Evolutionary conservation across 2,329 filamentous ascomycete genomes (phyloP).

Genomic region (Ophiocordyceps camponoti-saundersi): DNA sequence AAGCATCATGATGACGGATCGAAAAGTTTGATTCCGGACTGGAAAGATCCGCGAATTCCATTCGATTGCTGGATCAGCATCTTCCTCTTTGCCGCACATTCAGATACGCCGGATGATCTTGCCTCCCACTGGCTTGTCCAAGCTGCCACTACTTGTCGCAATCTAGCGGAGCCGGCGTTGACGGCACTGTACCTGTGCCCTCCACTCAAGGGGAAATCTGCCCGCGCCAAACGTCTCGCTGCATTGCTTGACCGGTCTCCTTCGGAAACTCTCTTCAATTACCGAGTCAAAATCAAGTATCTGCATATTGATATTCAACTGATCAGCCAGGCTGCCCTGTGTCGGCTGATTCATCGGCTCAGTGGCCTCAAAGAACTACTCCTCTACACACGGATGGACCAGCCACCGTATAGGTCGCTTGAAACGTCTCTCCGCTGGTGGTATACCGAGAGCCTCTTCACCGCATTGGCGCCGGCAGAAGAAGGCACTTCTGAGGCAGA

Average conservation of each 20-base stretch:
- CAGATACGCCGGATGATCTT: constrained; percentile 20
- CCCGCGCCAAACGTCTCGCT: constrained; percentile 26
- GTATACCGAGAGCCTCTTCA: constrained; percentile 50
- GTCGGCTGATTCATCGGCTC: constrained; percentile 44
- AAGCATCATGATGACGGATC: constrained; percentile 1
- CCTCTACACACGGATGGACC: constrained; percentile 53
- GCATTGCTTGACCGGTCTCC: constrained; percentile 37
- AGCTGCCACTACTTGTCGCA: constrained; percentile 43
- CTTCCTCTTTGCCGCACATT: constrained; percentile 48
- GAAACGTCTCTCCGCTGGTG: constrained; percentile 46
- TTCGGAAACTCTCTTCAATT: constrained; percentile 37
- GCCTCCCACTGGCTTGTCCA: constrained; percentile 46
- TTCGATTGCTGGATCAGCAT: constrained; percentile 55
- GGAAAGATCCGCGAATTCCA: constrained; percentile 37
- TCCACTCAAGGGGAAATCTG: constrained; percentile 31
- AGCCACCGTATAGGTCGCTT: constrained; percentile 45
- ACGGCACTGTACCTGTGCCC: constrained; percentile 56
- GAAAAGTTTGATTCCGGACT: constrained; percentile 27
- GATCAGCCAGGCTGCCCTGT: constrained; percentile 21
- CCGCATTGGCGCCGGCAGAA: constrained; percentile 39
- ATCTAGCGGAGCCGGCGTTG: constrained; percentile 56
- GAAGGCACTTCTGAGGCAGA: constrained; percentile 9
- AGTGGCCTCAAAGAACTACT: constrained; percentile 53
- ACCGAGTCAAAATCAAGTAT: constrained; percentile 52
- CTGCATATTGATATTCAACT: constrained; percentile 57